These are phyloP conservation scores for Aschersonia sp. DNA, from an alignment of 2,329 filamentous ascomycete genomes.

Conservation along the genomic window DNA sequence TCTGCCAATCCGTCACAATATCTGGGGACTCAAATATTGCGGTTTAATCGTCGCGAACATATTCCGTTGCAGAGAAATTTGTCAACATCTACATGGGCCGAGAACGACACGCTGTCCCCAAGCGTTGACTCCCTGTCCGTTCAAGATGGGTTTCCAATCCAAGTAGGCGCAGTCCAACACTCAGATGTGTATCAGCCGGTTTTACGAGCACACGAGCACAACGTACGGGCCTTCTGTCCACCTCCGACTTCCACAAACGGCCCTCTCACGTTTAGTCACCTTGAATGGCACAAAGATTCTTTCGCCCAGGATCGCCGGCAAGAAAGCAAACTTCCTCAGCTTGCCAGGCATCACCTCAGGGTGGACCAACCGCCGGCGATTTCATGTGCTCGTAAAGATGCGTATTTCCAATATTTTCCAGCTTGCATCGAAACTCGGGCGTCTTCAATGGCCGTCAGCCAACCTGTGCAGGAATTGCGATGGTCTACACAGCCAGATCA, in stretches of 20 bases:
- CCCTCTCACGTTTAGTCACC: conserved; percentile 15
- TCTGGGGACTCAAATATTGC: background rate
- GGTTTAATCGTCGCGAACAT: background rate
- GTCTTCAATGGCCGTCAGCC: background rate
- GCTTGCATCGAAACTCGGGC: background rate
- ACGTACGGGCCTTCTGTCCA: conserved; percentile 22
- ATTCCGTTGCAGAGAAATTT: background rate
- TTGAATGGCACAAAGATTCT: conserved; percentile 6
- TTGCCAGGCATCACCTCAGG: background rate
- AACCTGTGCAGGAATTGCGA: background rate
- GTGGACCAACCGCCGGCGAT: background rate
- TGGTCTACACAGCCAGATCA: background rate
- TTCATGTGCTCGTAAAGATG: background rate
- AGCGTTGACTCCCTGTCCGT: background rate
- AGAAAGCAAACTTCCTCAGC: background rate
- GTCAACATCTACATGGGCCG: background rate
- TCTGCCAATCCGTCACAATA: conserved; percentile 4
- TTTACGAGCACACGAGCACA: conserved; percentile 20
- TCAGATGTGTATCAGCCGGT: conserved; percentile 14
- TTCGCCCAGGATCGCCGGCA: conserved; percentile 5
- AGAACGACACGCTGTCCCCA: background rate
- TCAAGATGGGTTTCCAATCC: background rate
- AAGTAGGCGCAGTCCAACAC: conserved; percentile 6
- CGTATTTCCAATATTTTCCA: background rate
- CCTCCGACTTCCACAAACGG: conserved; percentile 17